phyloP scores from a whole-genome alignment of 2,329 filamentous ascomycete species.

The Aureobasidium sp. region DNA sequence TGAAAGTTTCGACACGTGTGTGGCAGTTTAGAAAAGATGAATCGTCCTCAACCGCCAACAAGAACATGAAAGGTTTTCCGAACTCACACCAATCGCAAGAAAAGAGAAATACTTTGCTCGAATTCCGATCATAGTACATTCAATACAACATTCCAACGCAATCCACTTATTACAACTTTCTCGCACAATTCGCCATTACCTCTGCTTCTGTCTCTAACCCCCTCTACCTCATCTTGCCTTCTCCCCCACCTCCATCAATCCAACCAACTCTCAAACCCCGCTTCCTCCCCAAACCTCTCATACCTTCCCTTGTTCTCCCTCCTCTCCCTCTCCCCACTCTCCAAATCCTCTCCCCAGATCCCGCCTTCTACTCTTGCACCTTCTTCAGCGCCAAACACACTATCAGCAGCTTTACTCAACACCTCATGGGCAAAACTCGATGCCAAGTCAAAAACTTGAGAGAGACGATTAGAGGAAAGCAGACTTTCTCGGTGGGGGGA shows the following conservation, averaged over 20 bases:
- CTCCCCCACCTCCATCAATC: background rate
- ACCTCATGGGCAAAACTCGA: background rate
- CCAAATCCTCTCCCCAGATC: background rate
- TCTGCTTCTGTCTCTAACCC: too few relatives aligned
- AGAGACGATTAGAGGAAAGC: background rate
- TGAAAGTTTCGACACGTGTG: too few relatives aligned
- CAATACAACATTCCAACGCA: too few relatives aligned
- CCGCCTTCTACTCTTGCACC: background rate
- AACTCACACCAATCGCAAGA: too few relatives aligned
- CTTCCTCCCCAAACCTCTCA: constrained; percentile 1
- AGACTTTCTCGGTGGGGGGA: background rate
- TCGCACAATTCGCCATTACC: too few relatives aligned
- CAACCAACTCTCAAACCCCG: background rate
- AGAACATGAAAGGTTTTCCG: too few relatives aligned
- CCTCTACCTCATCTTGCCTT: background rate
- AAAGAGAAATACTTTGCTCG: too few relatives aligned
- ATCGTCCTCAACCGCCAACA: too few relatives aligned
- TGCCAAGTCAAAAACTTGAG: background rate
- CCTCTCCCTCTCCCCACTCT: background rate
- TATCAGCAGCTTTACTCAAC: background rate
- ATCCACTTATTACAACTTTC: too few relatives aligned
- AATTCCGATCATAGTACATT: too few relatives aligned
- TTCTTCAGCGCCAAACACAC: background rate
- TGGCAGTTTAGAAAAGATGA: too few relatives aligned
- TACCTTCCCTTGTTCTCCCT: background rate